Evolutionary conservation across 2,329 filamentous ascomycete species (phyloP).

Genomic region (Penicillium sp.): DNA sequence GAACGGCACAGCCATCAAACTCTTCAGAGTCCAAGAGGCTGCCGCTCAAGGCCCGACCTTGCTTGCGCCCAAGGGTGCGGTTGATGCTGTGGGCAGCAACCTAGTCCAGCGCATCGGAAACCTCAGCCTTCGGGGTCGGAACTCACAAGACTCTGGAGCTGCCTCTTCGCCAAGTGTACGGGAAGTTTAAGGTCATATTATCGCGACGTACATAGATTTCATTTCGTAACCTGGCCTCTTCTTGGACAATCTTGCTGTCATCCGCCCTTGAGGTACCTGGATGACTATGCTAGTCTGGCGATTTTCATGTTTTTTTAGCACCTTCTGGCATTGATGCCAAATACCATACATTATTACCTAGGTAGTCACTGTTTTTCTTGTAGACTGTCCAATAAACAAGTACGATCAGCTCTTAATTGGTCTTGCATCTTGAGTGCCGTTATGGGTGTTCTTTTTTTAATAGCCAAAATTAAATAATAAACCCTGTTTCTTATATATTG

Average conservation of each 20-base stretch:
- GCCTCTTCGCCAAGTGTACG: slow-evolving; percentile 32
- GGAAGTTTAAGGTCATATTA: slow-evolving; percentile 31
- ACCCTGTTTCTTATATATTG: background rate
- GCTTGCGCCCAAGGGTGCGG: slow-evolving; percentile 80
- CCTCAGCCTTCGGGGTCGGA: slow-evolving; percentile 59
- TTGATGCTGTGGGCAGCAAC: slow-evolving; percentile 88
- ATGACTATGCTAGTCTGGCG: background rate
- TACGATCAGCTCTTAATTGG: background rate
- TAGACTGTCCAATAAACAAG: background rate
- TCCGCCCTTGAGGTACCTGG: background rate
- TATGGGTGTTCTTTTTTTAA: background rate
- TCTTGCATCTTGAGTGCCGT: background rate
- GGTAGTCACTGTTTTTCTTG: background rate
- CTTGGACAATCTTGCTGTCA: background rate
- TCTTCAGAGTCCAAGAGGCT: slow-evolving; percentile 87
- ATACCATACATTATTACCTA: background rate
- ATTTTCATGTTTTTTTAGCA: background rate
- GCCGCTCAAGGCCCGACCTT: slow-evolving; percentile 76
- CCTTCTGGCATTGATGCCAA: background rate
- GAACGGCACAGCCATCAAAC: slow-evolving; percentile 83
- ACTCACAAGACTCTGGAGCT: slow-evolving; percentile 30
- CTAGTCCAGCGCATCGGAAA: slow-evolving; percentile 83
- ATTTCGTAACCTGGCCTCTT: slow-evolving; percentile 8
- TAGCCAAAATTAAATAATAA: background rate
- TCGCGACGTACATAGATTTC: slow-evolving; percentile 16